Percentiles rank a stretch among this genome's conserved stretches.
Conservation (phyloP, 2,329 filamentous ascomycete species). For the Clarireedia sp. region DNA sequence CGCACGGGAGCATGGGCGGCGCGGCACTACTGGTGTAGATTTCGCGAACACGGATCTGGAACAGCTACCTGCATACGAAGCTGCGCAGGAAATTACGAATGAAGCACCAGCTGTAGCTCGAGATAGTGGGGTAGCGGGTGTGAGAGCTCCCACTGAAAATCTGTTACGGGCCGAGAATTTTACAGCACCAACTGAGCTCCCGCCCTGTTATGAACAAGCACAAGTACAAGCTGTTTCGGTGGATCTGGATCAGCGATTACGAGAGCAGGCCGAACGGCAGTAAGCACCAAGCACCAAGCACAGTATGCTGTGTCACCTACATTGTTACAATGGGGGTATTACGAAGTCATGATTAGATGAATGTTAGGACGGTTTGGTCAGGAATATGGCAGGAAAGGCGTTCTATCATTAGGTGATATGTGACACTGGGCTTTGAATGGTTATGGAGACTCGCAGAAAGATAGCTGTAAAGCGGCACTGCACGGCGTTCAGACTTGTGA, state of each 20-base stretch:
- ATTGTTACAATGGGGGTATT: conserved; percentile 5
- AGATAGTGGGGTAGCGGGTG: conserved; percentile 16
- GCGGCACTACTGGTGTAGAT: conserved; percentile 38
- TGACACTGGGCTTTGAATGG: background rate
- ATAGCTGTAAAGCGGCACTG: conserved; percentile 6
- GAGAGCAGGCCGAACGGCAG: conserved; percentile 57
- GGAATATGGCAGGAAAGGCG: conserved; percentile 5
- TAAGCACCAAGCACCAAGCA: conserved; percentile 4
- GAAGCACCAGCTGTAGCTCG: conserved; percentile 15
- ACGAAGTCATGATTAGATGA: conserved; percentile 11
- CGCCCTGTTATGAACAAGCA: conserved; percentile 85
- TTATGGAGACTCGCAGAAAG: background rate
- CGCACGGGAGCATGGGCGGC: conserved; percentile 58
- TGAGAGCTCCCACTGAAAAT: conserved; percentile 11
- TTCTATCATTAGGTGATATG: conserved; percentile 7
- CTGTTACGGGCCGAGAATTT: conserved; percentile 9
- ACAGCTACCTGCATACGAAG: conserved; percentile 81
- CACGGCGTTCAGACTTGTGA: conserved; percentile 7
- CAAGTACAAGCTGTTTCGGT: conserved; percentile 60
- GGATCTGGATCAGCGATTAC: conserved; percentile 59
- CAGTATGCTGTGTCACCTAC: background rate
- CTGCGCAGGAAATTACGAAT: conserved; percentile 29
- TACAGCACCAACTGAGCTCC: conserved; percentile 60
- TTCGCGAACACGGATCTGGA: conserved; percentile 67
- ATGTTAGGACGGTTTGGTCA: background rate